These are phyloP conservation scores for Ascochyta koolunga DNA, from an alignment of 2,329 filamentous ascomycete genomes.

Conservation along the genomic window DNA sequence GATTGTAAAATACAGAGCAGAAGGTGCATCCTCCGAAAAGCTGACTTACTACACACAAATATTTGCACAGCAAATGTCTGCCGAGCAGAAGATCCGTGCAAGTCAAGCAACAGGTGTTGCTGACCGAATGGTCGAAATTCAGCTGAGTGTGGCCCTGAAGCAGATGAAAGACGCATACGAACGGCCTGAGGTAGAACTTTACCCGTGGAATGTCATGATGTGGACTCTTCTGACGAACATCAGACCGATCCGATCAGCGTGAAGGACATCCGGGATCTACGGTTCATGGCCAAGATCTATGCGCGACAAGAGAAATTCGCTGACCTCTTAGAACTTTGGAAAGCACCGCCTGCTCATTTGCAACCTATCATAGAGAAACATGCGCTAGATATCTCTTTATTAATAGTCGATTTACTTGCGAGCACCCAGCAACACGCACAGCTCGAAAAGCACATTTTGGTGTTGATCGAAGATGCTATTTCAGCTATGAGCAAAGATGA, in stretches of 20 bases:
- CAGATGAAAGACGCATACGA: slow-evolving; percentile 37
- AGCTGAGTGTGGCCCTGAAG: slow-evolving; percentile 29
- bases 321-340: slow-evolving; percentile 38
- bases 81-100: slow-evolving; percentile 26
- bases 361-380: slow-evolving; percentile 29
- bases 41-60: slow-evolving; percentile 35
- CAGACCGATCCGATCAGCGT: slow-evolving; percentile 37
- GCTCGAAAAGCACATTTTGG: slow-evolving; percentile 25
- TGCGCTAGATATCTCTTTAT: slow-evolving; percentile 27
- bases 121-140: slow-evolving; percentile 25
- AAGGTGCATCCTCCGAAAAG: slow-evolving; percentile 31
- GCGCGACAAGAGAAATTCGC: slow-evolving; percentile 27
- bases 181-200: slow-evolving; percentile 28
- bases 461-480: slow-evolving; percentile 19
- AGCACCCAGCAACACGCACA: slow-evolving; percentile 22
- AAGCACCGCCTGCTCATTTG: slow-evolving; percentile 22
- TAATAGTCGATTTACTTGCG: slow-evolving; percentile 22
- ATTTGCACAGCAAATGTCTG: slow-evolving; percentile 37
- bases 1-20: slow-evolving; percentile 37
- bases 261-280: slow-evolving; percentile 39
- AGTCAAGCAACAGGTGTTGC: slow-evolving; percentile 6
- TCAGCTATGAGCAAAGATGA: neutral
- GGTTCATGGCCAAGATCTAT: slow-evolving; percentile 44
- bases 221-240: slow-evolving; percentile 14
- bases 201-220: neutral